Evolutionary conservation across 768 basidiomycete genomes (phyloP), one percentile per base, ranked within the genome.

Genomic region (Lepiota subincarnata): DNA sequence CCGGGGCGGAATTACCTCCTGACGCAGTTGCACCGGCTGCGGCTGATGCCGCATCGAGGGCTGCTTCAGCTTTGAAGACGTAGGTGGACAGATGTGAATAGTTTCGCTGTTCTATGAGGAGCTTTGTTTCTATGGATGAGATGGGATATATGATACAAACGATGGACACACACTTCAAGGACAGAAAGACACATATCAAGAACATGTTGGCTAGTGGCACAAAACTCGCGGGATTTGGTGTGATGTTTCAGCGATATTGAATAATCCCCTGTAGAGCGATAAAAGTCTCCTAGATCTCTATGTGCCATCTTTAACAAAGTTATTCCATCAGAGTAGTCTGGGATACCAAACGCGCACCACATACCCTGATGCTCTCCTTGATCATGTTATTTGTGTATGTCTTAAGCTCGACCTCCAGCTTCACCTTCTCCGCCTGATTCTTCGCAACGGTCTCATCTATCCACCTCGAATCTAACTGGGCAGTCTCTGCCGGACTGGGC

Each of bases 301-400:
- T 95, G 85, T 0, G 83, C 89, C 91, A 96, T 92, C 92, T 94
- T 65, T 43, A 41, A 43, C 31, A n/a, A 28, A 36, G 22, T 12
- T 13, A 24, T 34, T 36, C n/a, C 16, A 19, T 31, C 45, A 44
- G 26, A 34, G 39, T 26, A 40, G 31, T 14, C n/a, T 54, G 35
- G 55, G 26, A 19, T 42, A 0, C 36, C 36, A 28, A 22, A 43
- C 38, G 43, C 28, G 10, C 50, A 43, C 40, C 18, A 73, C 79
- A 64, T 66, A 96, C 93, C 62, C 96, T 76, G 61, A 97, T 95
- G 77, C 91, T 94, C 78, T 98, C 96, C 70, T 97, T 98, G 76
- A 98, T 97, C 86, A 98, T 87, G 67, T 97, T 98, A 62, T 90
- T 94, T 59, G 85, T 79, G 64, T 98, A 98, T 10, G 88, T 91